phyloP scores from a whole-genome alignment of 345 rosid species.

The Populus ilicifolia region DNA sequence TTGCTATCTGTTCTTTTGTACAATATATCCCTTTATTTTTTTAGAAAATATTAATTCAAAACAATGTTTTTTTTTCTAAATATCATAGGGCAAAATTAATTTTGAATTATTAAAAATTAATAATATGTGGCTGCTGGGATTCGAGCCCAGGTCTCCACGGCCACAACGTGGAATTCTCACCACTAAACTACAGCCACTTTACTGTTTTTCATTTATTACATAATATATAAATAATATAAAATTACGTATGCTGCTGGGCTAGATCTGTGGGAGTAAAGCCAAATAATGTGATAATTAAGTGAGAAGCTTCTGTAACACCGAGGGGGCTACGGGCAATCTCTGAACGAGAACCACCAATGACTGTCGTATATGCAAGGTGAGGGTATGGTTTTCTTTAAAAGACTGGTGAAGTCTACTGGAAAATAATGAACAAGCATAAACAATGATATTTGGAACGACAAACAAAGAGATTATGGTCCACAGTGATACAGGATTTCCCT shows the following conservation, averaged over 20 bases:
- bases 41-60: too few relatives aligned
- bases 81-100: too few relatives aligned
- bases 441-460: not conserved
- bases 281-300: not conserved
- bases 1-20: too few relatives aligned
- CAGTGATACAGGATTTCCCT: not conserved
- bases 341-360: constrained; percentile 1
- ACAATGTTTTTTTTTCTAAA: too few relatives aligned
- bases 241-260: not conserved
- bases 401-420: not conserved
- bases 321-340: not conserved
- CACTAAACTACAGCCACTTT: constrained; percentile 65
- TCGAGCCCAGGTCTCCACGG: constrained; percentile 91
- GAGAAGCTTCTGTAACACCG: not conserved
- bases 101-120: too few relatives aligned
- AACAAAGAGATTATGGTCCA: constrained; percentile 20
- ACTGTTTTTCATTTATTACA: rapidly evolving
- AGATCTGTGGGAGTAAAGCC: not conserved
- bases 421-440: not conserved
- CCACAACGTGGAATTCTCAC: constrained; percentile 70
- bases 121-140: constrained; percentile 75
- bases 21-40: too few relatives aligned
- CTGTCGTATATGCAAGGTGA: not conserved
- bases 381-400: not conserved
- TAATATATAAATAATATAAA: too few relatives aligned